Evolutionary conservation across 2,329 filamentous ascomycete genomes (phyloP).

Genomic region (Fusarium odoratissimum): DNA sequence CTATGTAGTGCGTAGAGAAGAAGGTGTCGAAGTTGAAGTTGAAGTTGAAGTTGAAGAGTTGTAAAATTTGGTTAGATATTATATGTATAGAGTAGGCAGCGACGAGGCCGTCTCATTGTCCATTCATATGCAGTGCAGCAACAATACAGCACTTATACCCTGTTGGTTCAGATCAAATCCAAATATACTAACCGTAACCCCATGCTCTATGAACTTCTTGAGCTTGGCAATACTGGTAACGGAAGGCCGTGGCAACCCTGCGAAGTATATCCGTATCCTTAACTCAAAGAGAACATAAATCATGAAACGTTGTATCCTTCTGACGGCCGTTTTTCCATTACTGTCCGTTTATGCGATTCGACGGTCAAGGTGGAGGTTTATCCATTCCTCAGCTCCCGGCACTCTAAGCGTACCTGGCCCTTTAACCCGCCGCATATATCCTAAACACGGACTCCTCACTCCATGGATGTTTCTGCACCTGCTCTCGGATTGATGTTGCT

Average conservation of each 20-base stretch:
- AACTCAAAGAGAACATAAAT: not conserved
- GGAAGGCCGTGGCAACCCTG: constrained; percentile 6
- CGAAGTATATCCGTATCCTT: not conserved
- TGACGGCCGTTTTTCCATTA: constrained; percentile 16
- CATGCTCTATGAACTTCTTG: not conserved
- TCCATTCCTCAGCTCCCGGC: constrained; percentile 38
- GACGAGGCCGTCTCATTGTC: not conserved
- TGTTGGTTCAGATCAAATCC: not conserved
- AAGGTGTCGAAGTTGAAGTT: not conserved
- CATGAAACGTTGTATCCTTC: constrained; percentile 16
- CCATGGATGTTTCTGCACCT: constrained; percentile 8
- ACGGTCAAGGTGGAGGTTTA: constrained; percentile 24
- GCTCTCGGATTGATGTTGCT: constrained; percentile 20
- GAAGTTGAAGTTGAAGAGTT: not conserved
- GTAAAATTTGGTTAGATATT: not conserved
- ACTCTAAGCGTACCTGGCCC: constrained; percentile 1
- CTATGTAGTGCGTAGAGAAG: not conserved
- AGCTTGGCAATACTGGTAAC: constrained; percentile 21
- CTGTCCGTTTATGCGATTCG: constrained; percentile 1
- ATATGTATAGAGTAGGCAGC: not conserved
- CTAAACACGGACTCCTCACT: not conserved
- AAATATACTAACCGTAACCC: not conserved
- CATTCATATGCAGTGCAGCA: not conserved
- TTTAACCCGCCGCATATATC: constrained; percentile 6
- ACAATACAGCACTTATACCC: not conserved